Evolutionary conservation across 225 moss, liverwort and hornwort species (phyloP).

Genomic region (Marchantia paleacea): DNA sequence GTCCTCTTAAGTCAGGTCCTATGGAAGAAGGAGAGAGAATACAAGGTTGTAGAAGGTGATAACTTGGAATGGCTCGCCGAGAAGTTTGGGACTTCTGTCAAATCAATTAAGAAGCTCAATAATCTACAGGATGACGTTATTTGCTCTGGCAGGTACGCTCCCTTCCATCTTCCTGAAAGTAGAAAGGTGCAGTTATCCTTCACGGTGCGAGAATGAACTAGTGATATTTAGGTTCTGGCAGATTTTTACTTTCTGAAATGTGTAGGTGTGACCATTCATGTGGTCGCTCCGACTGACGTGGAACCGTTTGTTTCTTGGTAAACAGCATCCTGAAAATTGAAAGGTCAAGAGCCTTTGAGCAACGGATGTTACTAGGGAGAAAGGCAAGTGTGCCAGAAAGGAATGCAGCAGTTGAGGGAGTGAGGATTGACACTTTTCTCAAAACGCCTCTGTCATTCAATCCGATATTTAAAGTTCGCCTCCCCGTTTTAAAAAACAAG

Average conservation of each 20-base stretch:
- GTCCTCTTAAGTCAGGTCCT: conserved; percentile 53
- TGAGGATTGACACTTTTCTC: conserved; percentile 45
- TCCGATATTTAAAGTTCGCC: conserved; percentile 55
- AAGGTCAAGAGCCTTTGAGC: conserved; percentile 50
- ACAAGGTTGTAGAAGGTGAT: conserved; percentile 74
- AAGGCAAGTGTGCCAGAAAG: conserved; percentile 72
- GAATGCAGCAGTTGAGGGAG: conserved; percentile 49
- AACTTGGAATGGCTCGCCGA: conserved; percentile 75
- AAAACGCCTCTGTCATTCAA: conserved; percentile 48
- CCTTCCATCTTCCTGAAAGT: not conserved
- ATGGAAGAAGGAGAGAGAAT: conserved; percentile 49
- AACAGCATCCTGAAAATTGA: conserved; percentile 77
- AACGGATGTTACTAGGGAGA: conserved; percentile 65
- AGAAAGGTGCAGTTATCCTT: no score
- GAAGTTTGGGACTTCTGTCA: conserved; percentile 76
- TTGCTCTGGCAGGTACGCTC: conserved; percentile 68
- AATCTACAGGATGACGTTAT: conserved; percentile 67
- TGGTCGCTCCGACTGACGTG: not conserved
- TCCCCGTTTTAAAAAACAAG: conserved; percentile 46
- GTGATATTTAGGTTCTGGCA: not conserved
- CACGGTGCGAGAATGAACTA: no score
- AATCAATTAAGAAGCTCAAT: conserved; percentile 65
- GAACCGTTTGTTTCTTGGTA: not conserved
- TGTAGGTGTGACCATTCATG: not conserved
- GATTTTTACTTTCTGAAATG: not conserved